Evolutionary conservation across 768 basidiomycete species (phyloP).

Genomic region (Suillus decipiens): DNA sequence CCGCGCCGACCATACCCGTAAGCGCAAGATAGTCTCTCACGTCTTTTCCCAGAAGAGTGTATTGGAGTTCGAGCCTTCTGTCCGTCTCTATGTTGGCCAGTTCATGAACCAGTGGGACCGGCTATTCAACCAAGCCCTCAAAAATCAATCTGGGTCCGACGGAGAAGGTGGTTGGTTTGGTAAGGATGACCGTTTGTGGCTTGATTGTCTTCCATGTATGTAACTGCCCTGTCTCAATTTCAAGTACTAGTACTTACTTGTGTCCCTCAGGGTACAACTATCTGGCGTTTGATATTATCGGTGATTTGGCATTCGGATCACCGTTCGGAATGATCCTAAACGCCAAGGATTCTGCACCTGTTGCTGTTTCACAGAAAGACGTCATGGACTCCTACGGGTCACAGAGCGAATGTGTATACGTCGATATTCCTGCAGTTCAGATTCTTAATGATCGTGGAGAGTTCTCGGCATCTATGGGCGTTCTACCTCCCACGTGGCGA

Average conservation of each 20-base stretch:
- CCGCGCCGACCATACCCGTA: conserved; percentile 78
- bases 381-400: conserved; percentile 60
- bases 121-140: conserved; percentile 54
- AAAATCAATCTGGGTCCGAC: conserved; percentile 57
- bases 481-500: conserved; percentile 70
- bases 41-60: conserved; percentile 87
- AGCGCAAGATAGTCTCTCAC: conserved; percentile 88
- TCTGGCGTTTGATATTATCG: conserved; percentile 77
- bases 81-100: conserved; percentile 57
- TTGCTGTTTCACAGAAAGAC: conserved; percentile 56
- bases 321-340: conserved; percentile 88
- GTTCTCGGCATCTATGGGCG: conserved; percentile 82
- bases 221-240: not conserved
- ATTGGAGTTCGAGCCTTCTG: conserved; percentile 82
- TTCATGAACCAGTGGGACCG: conserved; percentile 78
- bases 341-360: conserved; percentile 70
- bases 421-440: conserved; percentile 75
- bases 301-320: conserved; percentile 83
- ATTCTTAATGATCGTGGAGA: conserved; percentile 90
- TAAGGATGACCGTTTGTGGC: conserved; percentile 63
- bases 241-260: conserved; percentile 14
- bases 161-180: conserved; percentile 68
- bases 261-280: conserved; percentile 51
- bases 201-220: conserved; percentile 72
- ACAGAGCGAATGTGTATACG: conserved; percentile 44